Evolutionary conservation across 208 protist genomes (phyloP), one percentile per base, ranked within the genome.

Genomic region (Blechomonas ayalai): DNA sequence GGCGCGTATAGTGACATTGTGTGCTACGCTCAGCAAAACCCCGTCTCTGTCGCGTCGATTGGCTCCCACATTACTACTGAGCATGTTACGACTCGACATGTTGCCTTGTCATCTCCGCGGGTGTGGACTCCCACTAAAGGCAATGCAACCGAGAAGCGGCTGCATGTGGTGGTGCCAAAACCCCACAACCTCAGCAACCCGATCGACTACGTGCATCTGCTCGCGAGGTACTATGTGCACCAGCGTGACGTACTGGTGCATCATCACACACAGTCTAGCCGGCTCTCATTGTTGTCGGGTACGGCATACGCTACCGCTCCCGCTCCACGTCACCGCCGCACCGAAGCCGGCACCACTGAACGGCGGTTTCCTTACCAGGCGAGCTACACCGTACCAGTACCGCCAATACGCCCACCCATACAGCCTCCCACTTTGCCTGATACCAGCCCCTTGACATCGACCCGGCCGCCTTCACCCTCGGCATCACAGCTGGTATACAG

Each of bases 151-250:
- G 12, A n/a, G 6, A 6, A n/a, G 18, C n/a, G 12, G 6, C 13
- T 19, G 23, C 38, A 32, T n/a, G 23, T 56, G 9, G 28, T 15
- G 12, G 23, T 56, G n/a, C 50, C 38, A 10, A 56, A 37, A 10
- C 50, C 50, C 5, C 23, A 25, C 27, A 23, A 15, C 5, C 2
- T 20, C 9, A 47, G 39, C 19, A 33, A 16, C 19, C 24, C 31
- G 12, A 7, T 73, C 4, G 66, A 73, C 45, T 39, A 42, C 23
- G 53, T 59, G 1, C 44, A 67, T 32, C 24, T 67, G 0, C 41
- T 73, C 16, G 37, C 52, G 23, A 43, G 42, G n/a, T 61, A 58
- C 35, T 32, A 55, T 26, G 39, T 22, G n/a, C 48, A 52, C 4
- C 58, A 57, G 37, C 23, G 34, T 4, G 54, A 66, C 34, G 36